Evolutionary conservation across 495 filamentous ascomycete genomes (phyloP).

Genomic region (Daldinia loculata): DNA sequence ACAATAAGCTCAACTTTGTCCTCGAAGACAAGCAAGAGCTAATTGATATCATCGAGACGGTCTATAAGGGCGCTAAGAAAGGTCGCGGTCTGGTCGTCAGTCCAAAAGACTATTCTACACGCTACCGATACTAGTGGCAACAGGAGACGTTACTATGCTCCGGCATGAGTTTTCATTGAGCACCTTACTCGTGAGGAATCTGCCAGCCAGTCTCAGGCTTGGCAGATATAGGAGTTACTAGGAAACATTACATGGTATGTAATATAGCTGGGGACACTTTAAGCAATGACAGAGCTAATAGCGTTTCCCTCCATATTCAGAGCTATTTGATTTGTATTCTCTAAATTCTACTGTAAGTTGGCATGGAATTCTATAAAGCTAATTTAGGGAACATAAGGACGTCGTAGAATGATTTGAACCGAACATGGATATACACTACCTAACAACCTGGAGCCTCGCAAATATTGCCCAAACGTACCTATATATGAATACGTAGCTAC

Average conservation of each 20-base stretch:
- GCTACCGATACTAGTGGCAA: conserved; percentile 73
- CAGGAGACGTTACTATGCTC: not conserved
- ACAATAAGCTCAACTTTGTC: conserved; percentile 93
- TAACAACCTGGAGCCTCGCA: not conserved
- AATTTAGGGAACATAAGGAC: not conserved
- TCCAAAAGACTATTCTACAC: conserved; percentile 91
- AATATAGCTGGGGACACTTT: conserved; percentile 2
- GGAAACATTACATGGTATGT: conserved; percentile 26
- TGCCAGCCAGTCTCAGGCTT: not conserved
- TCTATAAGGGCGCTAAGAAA: conserved; percentile 97
- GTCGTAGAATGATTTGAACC: not conserved
- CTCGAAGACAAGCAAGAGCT: conserved; percentile 98
- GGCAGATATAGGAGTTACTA: not conserved
- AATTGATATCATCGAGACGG: conserved; percentile 98
- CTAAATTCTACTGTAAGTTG: conserved; percentile 13
- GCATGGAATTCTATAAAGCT: not conserved
- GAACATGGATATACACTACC: not conserved
- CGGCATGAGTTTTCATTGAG: not conserved
- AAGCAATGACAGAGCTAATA: conserved; percentile 21
- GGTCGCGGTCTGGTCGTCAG: conserved; percentile 94
- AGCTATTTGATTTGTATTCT: not conserved
- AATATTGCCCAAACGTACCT: not conserved
- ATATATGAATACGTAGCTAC: not conserved
- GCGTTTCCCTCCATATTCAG: conserved; percentile 3
- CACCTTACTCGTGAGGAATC: not conserved